Conservation (phyloP, 1,284 basidiomycete species). For the Schizopora paradoxa region DNA sequence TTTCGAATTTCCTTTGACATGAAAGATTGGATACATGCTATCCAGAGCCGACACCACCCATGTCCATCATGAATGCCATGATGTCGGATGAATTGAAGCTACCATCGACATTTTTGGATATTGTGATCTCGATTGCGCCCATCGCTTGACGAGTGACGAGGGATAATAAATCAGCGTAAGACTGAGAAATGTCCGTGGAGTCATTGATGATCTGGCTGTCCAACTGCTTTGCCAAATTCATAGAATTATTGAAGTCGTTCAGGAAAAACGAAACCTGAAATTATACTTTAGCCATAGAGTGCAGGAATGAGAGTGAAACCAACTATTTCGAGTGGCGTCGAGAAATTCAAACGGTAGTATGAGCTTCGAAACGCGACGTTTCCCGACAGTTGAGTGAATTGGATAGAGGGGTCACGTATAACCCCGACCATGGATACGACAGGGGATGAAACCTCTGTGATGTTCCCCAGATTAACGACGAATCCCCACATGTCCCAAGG, state of each 20-base stretch:
- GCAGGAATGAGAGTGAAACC: constrained; percentile 14
- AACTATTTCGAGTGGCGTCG: constrained; percentile 15
- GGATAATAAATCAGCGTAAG: constrained; percentile 35
- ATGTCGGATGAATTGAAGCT: constrained; percentile 22
- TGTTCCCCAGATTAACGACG: constrained; percentile 27
- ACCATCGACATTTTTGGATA: constrained; percentile 25
- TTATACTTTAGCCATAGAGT: constrained; percentile 7
- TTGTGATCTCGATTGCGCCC: constrained; percentile 35
- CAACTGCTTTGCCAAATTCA: constrained; percentile 26
- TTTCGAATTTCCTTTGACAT: too few species aligned
- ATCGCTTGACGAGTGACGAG: constrained; percentile 36
- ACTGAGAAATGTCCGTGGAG: constrained; percentile 24
- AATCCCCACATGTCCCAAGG: constrained; percentile 25
- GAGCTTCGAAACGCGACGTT: constrained; percentile 25
- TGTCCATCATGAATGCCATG: constrained; percentile 11
- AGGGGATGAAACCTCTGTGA: constrained; percentile 23
- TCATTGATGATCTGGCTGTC: constrained; percentile 32
- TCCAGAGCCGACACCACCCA: not conserved
- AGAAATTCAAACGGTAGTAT: constrained; percentile 28
- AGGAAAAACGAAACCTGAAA: constrained; percentile 36
- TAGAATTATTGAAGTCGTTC: constrained; percentile 30
- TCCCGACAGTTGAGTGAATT: constrained; percentile 26
- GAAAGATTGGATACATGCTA: too few species aligned
- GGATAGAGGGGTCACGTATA: constrained; percentile 35
- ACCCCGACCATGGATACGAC: constrained; percentile 39